These are phyloP conservation scores for Nicotiana tomentosiformis DNA, from an alignment of 257 asterid species.

Conservation along the genomic window DNA sequence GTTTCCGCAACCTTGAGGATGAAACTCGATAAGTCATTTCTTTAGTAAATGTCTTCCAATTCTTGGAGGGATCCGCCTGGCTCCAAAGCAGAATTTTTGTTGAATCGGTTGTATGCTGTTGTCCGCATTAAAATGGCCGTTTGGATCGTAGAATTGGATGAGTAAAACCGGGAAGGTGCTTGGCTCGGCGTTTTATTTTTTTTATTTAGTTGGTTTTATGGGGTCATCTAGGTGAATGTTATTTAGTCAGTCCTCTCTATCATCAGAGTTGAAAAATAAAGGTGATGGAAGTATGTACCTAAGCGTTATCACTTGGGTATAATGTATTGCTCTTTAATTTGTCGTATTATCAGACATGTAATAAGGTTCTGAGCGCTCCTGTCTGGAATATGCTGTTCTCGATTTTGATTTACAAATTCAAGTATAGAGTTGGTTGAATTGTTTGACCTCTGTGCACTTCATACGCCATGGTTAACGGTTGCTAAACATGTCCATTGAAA, in stretches of 20 bases:
- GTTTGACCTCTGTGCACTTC: background rate
- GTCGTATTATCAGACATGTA: background rate
- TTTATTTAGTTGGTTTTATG: background rate
- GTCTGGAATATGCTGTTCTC: background rate
- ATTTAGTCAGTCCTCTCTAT: background rate
- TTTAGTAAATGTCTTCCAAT: background rate
- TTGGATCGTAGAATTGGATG: background rate
- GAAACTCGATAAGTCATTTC: conserved; percentile 57
- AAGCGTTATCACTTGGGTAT: background rate
- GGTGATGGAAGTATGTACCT: background rate
- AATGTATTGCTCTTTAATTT: background rate
- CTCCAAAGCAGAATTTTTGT: background rate
- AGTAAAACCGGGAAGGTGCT: background rate
- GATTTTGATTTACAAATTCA: background rate
- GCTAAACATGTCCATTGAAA: background rate
- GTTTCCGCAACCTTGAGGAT: conserved; percentile 95
- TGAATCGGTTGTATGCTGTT: background rate
- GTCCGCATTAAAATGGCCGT: background rate
- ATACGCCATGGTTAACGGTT: background rate
- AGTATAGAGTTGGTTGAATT: background rate
- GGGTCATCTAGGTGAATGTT: background rate
- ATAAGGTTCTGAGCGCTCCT: background rate
- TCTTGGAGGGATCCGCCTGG: background rate
- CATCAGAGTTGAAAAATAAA: background rate
- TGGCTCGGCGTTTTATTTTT: background rate